These are phyloP conservation scores for Fusarium chlamydosporum DNA, from an alignment of 2,329 filamentous ascomycete species.

Conservation along the genomic window DNA sequence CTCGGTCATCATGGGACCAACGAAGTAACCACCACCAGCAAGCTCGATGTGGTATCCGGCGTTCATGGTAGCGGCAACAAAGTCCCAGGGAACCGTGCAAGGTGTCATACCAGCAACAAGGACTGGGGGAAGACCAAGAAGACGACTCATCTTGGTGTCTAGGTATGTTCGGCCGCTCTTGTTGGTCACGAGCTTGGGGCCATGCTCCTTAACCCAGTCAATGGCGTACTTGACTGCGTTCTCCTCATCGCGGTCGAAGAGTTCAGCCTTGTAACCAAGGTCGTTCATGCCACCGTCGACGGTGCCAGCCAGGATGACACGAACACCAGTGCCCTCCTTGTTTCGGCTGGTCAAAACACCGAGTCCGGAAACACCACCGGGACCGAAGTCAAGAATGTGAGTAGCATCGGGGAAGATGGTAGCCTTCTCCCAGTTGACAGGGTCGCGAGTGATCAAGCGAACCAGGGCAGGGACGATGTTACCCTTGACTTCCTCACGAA, in stretches of 20 bases:
- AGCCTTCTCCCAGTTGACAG: constrained; percentile 96
- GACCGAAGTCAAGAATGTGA: constrained; percentile 96
- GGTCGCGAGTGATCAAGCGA: constrained; percentile 93
- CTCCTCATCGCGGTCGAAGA: constrained; percentile 96
- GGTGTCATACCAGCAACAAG: constrained; percentile 97
- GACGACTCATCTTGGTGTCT: constrained; percentile 94
- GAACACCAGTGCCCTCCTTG: constrained; percentile 98
- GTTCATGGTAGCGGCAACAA: constrained; percentile 92
- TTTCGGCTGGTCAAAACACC: constrained; percentile 97
- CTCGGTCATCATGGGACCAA: constrained; percentile 83
- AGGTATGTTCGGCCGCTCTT: constrained; percentile 91
- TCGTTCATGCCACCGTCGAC: constrained; percentile 91
- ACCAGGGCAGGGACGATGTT: constrained; percentile 90
- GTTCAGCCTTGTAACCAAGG: constrained; percentile 96
- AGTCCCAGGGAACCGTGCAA: constrained; percentile 89
- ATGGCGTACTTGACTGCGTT: constrained; percentile 94
- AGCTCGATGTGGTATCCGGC: constrained; percentile 95
- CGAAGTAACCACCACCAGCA: constrained; percentile 90
- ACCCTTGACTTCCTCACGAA: constrained; percentile 77
- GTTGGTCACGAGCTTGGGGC: constrained; percentile 91
- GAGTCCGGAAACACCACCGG: constrained; percentile 95
- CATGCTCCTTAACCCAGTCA: constrained; percentile 98
- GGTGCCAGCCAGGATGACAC: constrained; percentile 94
- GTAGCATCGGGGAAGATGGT: constrained; percentile 92
- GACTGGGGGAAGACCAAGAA: constrained; percentile 86